These are phyloP conservation scores for Brassica incana DNA, from an alignment of 345 rosid species.

Conservation along the genomic window DNA sequence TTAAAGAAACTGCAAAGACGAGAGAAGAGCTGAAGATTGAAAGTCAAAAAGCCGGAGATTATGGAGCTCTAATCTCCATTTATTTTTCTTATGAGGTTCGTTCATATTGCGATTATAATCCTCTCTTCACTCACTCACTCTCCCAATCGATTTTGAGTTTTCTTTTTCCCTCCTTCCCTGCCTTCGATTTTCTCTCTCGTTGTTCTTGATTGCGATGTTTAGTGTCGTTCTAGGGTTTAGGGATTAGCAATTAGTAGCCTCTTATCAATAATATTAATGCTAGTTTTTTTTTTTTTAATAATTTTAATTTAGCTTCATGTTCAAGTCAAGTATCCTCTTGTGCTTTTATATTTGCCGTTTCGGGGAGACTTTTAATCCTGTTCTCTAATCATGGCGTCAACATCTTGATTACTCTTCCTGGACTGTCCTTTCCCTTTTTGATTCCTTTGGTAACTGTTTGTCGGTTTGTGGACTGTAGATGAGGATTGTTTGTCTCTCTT, in stretches of 20 bases:
- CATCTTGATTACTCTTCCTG: neutral
- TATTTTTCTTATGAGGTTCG: slow-evolving; percentile 23
- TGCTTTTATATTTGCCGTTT: neutral
- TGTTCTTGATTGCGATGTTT: slow-evolving; percentile 13
- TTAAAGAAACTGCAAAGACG: neutral
- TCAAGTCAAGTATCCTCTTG: slow-evolving; percentile 28
- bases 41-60: neutral
- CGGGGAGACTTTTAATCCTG: neutral
- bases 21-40: neutral
- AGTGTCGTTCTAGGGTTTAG: neutral
- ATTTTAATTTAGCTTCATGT: slow-evolving; percentile 25
- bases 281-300: neutral
- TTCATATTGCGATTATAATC: neutral
- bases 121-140: neutral
- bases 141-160: neutral
- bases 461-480: neutral
- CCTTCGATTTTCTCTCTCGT: neutral
- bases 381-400: neutral
- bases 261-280: neutral
- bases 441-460: neutral
- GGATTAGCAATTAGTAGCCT: neutral
- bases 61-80: slow-evolving; percentile 9
- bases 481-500: slow-evolving; percentile 7
- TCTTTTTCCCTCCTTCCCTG: neutral
- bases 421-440: neutral